Percentiles rank a stretch among this genome's conserved stretches.
These are phyloP conservation scores for Pseudevernia furfuracea DNA, from an alignment of 495 filamentous ascomycete species.

Conservation along the genomic window DNA sequence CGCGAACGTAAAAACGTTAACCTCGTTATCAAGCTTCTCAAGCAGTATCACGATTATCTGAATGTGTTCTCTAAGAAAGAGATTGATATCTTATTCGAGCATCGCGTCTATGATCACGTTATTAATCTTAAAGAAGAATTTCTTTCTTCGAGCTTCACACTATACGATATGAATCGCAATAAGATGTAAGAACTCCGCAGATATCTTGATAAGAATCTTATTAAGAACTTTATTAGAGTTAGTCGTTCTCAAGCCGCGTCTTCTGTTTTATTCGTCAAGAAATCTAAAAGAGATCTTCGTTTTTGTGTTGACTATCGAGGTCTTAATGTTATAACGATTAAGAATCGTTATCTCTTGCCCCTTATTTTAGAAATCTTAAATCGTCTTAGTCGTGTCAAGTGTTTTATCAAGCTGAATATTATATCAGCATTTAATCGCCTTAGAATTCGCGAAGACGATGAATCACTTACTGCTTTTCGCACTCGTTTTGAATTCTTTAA, in stretches of 20 bases:
- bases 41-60: background rate
- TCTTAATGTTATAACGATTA: conserved; percentile 38
- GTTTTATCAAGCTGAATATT: conserved; percentile 40
- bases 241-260: background rate
- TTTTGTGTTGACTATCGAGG: conserved; percentile 34
- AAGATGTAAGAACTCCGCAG: background rate
- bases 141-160: fast-evolving
- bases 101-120: background rate
- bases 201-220: background rate
- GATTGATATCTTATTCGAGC: background rate
- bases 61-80: background rate
- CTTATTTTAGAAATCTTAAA: conserved; percentile 37
- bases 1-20: background rate
- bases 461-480: conserved; percentile 35
- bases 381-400: conserved; percentile 24
- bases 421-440: conserved; percentile 3
- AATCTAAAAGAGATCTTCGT: background rate
- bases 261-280: background rate
- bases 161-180: background rate
- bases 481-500: conserved; percentile 30
- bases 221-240: background rate
- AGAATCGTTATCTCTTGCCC: conserved; percentile 38
- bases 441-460: conserved; percentile 26
- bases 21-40: background rate
- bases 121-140: background rate